Base-by-base conservation (phyloP, 257 asterid species). In the Fraxinus anomala region DNA sequence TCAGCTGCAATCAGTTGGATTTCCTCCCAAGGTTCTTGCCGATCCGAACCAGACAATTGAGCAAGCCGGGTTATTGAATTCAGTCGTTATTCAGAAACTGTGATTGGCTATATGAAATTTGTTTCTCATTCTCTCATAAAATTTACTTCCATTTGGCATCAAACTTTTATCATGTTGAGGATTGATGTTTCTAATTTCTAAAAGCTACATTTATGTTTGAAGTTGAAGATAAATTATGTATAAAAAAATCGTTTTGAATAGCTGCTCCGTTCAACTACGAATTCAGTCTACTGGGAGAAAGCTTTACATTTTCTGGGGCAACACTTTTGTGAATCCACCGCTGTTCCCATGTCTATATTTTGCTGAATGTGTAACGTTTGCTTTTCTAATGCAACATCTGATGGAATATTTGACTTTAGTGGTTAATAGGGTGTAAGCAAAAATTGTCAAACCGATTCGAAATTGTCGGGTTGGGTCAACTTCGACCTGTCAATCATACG, bases 41-140 rank as follows among this genome's bases (percentile, higher is more conserved):
- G 97, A 96, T 85, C 91, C 81, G 33, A 75, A 84, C 72, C 97
- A 94, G 91, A 92, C 99, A 61, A 87, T 96, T 40, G 98, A 92
- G 80, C 85, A 94, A 85, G 97, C 99, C 3, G 98, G 97, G 31
- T 81, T 96, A 79, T 88, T 89, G 83, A 96, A 90, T 79, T 96
- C 99, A 1, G 99, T 96, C 77, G 94, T 96, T 42, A 87, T 96
- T 75, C 99, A 96, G 90, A 96, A 88, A 81, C 75, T 77, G 30
- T 63, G 33, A 63, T 59, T 21, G 67, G 67, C 31, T 59, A 59
- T 63, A 6, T 24, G 69, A 23, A 59, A 59, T 59, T 63, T 26
- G 34, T 63, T 12, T 63, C 69, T 12, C 19, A 24, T 26, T 24
- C 12, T 63, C 33, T 63, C 36, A 1, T 24, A 63, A 21, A 3